These are phyloP conservation scores for Paraphaeosphaeria minitans DNA, from an alignment of 2,329 filamentous ascomycete species.

Conservation along the genomic window DNA sequence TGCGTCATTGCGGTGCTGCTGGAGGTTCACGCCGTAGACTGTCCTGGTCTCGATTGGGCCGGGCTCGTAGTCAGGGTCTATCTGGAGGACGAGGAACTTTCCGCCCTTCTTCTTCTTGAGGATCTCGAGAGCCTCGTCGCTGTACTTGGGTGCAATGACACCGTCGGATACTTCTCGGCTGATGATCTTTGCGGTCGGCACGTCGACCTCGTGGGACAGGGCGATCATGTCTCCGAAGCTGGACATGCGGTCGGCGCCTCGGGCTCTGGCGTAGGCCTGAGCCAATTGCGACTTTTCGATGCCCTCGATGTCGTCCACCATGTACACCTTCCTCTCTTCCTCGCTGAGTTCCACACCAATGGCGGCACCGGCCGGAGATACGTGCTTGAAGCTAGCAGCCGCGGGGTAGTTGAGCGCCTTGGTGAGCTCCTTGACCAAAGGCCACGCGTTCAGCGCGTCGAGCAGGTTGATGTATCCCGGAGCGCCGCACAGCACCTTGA, in stretches of 20 bases:
- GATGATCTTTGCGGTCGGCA: slow-evolving; percentile 95
- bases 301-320: slow-evolving; percentile 92
- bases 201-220: slow-evolving; percentile 86
- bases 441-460: slow-evolving; percentile 96
- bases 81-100: slow-evolving; percentile 94
- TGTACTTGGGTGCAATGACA: slow-evolving; percentile 88
- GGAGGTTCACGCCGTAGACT: slow-evolving; percentile 86
- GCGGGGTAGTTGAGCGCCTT: slow-evolving; percentile 84
- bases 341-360: slow-evolving; percentile 86
- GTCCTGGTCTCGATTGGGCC: slow-evolving; percentile 75
- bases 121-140: slow-evolving; percentile 83
- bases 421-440: slow-evolving; percentile 94
- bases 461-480: slow-evolving; percentile 98
- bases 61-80: slow-evolving; percentile 88
- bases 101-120: slow-evolving; percentile 98
- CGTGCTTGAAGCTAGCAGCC: slow-evolving; percentile 96
- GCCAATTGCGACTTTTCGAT: slow-evolving; percentile 85
- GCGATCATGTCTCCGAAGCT: slow-evolving; percentile 98
- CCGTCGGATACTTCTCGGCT: slow-evolving; percentile 97
- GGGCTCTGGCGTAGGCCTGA: slow-evolving; percentile 92
- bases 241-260: slow-evolving; percentile 97
- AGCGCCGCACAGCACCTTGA: slow-evolving; percentile 87
- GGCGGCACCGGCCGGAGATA: slow-evolving; percentile 93
- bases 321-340: slow-evolving; percentile 95
- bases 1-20: slow-evolving; percentile 92